Evolutionary conservation across 805 yeast species (phyloP).

Genomic region (Ogataea haglerorum): DNA sequence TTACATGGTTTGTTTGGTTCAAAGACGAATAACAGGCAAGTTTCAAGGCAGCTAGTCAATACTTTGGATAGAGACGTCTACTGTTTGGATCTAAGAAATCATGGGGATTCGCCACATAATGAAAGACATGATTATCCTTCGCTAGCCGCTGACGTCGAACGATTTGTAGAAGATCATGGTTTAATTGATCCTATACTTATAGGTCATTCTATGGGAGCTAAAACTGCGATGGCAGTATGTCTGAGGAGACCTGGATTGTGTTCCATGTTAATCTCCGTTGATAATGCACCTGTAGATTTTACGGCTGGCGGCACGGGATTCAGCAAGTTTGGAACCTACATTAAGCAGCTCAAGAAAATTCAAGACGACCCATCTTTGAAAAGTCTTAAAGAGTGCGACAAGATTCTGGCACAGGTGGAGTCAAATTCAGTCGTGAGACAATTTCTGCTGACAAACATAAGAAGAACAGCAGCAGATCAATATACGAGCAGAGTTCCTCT

Average conservation of each 20-base stretch:
- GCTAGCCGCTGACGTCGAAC: conserved; percentile 81
- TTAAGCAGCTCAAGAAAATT: conserved; percentile 58
- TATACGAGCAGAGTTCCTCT: conserved; percentile 64
- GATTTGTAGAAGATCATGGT: conserved; percentile 51
- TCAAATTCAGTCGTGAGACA: conserved; percentile 59
- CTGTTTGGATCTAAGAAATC: conserved; percentile 80
- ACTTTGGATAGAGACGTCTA: conserved; percentile 54
- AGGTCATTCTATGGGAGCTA: conserved; percentile 94
- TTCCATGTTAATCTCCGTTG: conserved; percentile 69
- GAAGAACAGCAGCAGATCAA: conserved; percentile 40
- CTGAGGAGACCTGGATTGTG: conserved; percentile 63
- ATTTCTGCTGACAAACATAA: conserved; percentile 70
- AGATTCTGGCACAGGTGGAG: conserved; percentile 60
- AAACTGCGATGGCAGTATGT: conserved; percentile 84
- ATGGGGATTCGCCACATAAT: conserved; percentile 87
- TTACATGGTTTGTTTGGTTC: conserved; percentile 91
- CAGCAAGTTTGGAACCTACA: conserved; percentile 60
- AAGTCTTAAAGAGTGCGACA: conserved; percentile 64
- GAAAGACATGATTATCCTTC: conserved; percentile 71
- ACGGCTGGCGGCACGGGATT: conserved; percentile 40
- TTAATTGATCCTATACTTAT: conserved; percentile 54
- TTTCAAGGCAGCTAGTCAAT: conserved; percentile 57
- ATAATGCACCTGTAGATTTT: conserved; percentile 81
- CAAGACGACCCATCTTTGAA: conserved; percentile 42
- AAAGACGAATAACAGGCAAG: conserved; percentile 72